Evolutionary conservation across 306 rosid species (phyloP).

Genomic region (Ziziphus jujuba): DNA sequence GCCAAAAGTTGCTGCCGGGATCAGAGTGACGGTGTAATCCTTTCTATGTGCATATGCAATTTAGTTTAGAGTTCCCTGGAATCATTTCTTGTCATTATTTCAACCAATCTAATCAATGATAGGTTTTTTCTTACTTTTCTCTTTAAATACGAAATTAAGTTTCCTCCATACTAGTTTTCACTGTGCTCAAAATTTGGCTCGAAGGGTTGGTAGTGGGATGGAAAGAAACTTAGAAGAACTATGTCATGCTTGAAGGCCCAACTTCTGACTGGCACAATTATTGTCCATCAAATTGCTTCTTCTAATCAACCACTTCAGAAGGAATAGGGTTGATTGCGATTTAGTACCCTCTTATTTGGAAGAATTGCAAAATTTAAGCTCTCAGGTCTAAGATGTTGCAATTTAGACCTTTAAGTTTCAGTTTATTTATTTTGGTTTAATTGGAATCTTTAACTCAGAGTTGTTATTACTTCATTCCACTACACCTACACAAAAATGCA

Average conservation of each 20-base stretch:
- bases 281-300: too few species aligned
- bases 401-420: too few species aligned
- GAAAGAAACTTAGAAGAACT: not conserved
- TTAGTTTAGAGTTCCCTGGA: constrained; percentile 4
- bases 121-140: not conserved
- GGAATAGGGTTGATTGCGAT: too few species aligned
- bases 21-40: constrained; percentile 11
- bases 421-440: too few species aligned
- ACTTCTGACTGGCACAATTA: too few species aligned
- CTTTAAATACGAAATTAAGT: not conserved
- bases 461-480: too few species aligned
- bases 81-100: constrained; percentile 17
- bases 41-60: constrained; percentile 26
- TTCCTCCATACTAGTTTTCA: not conserved
- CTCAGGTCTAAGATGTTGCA: too few species aligned
- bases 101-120: not conserved
- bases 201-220: not conserved
- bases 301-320: too few species aligned
- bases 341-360: too few species aligned
- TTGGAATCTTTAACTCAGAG: too few species aligned
- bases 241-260: not conserved
- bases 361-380: too few species aligned
- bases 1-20: constrained; percentile 72
- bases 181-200: not conserved
- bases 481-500: too few species aligned